A percentile compares a stretch with the other conserved stretches of the same genome.
phyloP scores from a whole-genome alignment of 139 green algal species.

The Astrephomene gubernaculifera region DNA sequence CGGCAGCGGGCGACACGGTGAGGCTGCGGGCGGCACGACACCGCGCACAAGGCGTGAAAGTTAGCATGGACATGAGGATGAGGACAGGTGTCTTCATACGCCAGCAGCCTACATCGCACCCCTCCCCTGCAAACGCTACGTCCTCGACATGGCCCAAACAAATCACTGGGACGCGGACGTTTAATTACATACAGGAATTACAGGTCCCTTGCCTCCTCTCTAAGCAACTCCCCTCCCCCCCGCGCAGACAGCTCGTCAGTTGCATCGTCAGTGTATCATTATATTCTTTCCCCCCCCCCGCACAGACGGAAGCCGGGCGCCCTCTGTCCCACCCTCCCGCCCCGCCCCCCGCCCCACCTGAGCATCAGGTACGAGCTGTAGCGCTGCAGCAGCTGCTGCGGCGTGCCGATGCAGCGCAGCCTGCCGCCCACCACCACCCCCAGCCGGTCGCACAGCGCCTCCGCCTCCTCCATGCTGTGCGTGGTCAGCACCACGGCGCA shows the following conservation, averaged over 20 bases:
- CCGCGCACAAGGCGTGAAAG: background rate
- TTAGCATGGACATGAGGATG: background rate
- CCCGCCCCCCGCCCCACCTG: background rate
- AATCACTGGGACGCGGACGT: too few relatives aligned
- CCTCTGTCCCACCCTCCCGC: background rate
- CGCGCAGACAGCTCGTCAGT: too few relatives aligned
- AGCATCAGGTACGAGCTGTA: slow-evolving; percentile 60
- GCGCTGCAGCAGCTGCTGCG: slow-evolving; percentile 76
- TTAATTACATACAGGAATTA: too few relatives aligned
- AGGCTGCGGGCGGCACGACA: background rate
- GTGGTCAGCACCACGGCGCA: slow-evolving; percentile 83
- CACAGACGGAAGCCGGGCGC: too few relatives aligned
- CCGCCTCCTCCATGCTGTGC: slow-evolving; percentile 95
- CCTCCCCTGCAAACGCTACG: too few relatives aligned
- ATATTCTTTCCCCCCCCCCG: too few relatives aligned
- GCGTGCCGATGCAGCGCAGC: slow-evolving; percentile 84
- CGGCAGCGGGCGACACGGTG: background rate
- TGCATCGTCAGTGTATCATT: too few relatives aligned
- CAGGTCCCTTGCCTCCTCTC: too few relatives aligned
- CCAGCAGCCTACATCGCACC: too few relatives aligned
- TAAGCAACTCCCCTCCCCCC: too few relatives aligned
- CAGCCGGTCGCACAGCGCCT: slow-evolving; percentile 88
- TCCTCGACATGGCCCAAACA: too few relatives aligned
- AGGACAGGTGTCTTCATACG: background rate
- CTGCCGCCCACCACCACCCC: slow-evolving; percentile 87